A percentile compares a stretch with the other conserved stretches of the same genome.
These are phyloP conservation scores for Clohesyomyces aquaticus DNA, from an alignment of 495 filamentous ascomycete species.

Conservation along the genomic window DNA sequence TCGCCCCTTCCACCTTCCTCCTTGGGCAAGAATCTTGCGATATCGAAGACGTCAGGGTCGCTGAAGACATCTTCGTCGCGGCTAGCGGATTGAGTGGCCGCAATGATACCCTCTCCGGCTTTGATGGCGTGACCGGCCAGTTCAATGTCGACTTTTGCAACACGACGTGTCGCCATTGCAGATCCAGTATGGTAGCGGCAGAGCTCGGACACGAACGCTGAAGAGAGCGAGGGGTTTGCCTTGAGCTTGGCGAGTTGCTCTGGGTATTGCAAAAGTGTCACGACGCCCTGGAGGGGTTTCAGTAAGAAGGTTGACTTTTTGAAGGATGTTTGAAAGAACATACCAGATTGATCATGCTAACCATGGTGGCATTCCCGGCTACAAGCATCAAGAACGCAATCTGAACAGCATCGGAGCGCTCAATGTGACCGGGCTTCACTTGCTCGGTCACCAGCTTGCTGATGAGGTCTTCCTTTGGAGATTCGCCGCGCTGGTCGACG, in stretches of 20 bases:
- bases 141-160: slow-evolving; percentile 52
- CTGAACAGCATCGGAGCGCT: slow-evolving; percentile 48
- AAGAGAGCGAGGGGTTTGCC: slow-evolving; percentile 42
- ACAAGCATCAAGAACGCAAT: slow-evolving; percentile 54
- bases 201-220: slow-evolving; percentile 52
- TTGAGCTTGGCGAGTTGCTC: slow-evolving; percentile 48
- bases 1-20: slow-evolving; percentile 34
- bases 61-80: slow-evolving; percentile 53
- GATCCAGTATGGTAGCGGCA: slow-evolving; percentile 54
- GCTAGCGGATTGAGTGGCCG: slow-evolving; percentile 53
- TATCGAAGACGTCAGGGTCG: slow-evolving; percentile 50
- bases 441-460: slow-evolving; percentile 51
- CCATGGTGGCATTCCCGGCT: slow-evolving; percentile 56
- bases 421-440: slow-evolving; percentile 46
- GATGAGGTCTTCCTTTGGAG: slow-evolving; percentile 51
- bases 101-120: slow-evolving; percentile 52
- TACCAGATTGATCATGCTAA: slow-evolving; percentile 54
- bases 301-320: neutral
- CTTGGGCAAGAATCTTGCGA: slow-evolving; percentile 30
- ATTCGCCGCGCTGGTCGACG: slow-evolving; percentile 46
- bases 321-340: neutral
- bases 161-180: slow-evolving; percentile 49
- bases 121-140: slow-evolving; percentile 49
- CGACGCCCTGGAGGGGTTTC: slow-evolving; percentile 43
- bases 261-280: slow-evolving; percentile 49